These are phyloP conservation scores for Coniochaeta hoffmannii DNA, from an alignment of 2,329 filamentous ascomycete species.

Conservation along the genomic window DNA sequence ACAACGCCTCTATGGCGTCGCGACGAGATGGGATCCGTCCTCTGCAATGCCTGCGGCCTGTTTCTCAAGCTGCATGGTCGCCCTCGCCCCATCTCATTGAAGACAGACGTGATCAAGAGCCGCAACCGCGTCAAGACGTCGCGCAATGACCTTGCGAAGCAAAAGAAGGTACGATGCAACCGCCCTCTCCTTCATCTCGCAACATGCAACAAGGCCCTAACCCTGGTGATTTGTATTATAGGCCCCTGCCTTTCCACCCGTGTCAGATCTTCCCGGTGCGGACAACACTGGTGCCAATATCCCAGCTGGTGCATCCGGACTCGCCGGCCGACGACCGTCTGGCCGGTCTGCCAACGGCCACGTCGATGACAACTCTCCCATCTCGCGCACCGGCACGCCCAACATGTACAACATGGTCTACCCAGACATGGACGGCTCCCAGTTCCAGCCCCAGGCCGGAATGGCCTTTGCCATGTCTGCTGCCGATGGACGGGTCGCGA, in stretches of 20 bases:
- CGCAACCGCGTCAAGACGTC: slow-evolving; percentile 93
- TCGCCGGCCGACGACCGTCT: slow-evolving; percentile 50
- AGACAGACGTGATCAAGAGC: slow-evolving; percentile 99
- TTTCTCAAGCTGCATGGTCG: slow-evolving; percentile 96
- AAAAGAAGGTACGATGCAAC: slow-evolving; percentile 60
- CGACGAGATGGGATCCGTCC: slow-evolving; percentile 89
- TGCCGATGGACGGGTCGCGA: slow-evolving; percentile 42
- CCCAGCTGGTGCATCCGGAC: slow-evolving; percentile 22
- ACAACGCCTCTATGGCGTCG: slow-evolving; percentile 96
- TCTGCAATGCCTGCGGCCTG: slow-evolving; percentile 97
- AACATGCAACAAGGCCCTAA: background rate
- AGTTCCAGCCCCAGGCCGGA: slow-evolving; percentile 52
- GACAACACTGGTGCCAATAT: slow-evolving; percentile 48
- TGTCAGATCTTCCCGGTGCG: slow-evolving; percentile 23
- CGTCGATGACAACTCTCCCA: slow-evolving; percentile 67
- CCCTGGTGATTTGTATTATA: background rate
- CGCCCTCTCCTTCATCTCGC: background rate
- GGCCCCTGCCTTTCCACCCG: background rate
- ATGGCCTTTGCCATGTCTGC: slow-evolving; percentile 42
- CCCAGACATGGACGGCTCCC: slow-evolving; percentile 65
- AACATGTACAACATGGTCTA: slow-evolving; percentile 72
- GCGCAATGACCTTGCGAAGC: slow-evolving; percentile 68
- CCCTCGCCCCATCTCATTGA: slow-evolving; percentile 87
- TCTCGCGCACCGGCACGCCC: slow-evolving; percentile 74
- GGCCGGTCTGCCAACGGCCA: slow-evolving; percentile 67